Evolutionary conservation across 2,329 filamentous ascomycete species (phyloP).

Genomic region (Monosporascus ibericus): DNA sequence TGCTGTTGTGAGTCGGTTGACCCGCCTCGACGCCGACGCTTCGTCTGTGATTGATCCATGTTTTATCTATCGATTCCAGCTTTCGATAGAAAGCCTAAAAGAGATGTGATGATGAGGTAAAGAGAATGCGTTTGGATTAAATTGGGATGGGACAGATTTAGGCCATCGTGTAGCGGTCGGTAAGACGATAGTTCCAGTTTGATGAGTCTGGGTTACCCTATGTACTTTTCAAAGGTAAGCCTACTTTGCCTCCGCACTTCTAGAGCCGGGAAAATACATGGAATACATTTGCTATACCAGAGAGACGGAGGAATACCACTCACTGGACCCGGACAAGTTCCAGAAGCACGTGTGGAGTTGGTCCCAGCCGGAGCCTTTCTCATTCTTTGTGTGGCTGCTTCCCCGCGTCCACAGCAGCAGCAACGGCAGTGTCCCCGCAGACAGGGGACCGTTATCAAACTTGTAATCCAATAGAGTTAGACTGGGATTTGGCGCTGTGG

Average conservation of each 20-base stretch:
- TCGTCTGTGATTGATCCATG: slow-evolving; percentile 22
- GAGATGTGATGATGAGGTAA: not conserved
- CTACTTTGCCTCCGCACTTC: too few relatives aligned
- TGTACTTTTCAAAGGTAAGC: not conserved
- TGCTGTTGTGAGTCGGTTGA: slow-evolving; percentile 12
- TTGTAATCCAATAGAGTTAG: not conserved
- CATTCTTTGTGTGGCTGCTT: not conserved
- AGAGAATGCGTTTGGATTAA: not conserved
- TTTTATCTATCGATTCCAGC: slow-evolving; percentile 11
- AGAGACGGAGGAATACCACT: too few relatives aligned
- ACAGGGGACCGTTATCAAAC: slow-evolving; percentile 1
- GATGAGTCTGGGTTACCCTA: not conserved
- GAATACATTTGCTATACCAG: too few relatives aligned
- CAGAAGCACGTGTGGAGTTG: not conserved
- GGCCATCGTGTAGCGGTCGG: not conserved
- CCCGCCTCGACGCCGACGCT: slow-evolving; percentile 24
- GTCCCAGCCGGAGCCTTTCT: not conserved
- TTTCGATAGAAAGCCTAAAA: too few relatives aligned
- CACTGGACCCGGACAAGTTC: not conserved
- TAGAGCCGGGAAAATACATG: too few relatives aligned
- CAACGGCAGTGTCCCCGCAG: not conserved
- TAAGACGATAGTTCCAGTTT: not conserved
- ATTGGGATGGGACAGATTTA: not conserved
- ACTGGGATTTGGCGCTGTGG: not conserved
- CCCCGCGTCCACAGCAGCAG: not conserved